Percentiles rank a stretch among this genome's conserved stretches.
Evolutionary conservation across 2,329 filamentous ascomycete genomes (phyloP).

Genomic region (Balansia obtecta): DNA sequence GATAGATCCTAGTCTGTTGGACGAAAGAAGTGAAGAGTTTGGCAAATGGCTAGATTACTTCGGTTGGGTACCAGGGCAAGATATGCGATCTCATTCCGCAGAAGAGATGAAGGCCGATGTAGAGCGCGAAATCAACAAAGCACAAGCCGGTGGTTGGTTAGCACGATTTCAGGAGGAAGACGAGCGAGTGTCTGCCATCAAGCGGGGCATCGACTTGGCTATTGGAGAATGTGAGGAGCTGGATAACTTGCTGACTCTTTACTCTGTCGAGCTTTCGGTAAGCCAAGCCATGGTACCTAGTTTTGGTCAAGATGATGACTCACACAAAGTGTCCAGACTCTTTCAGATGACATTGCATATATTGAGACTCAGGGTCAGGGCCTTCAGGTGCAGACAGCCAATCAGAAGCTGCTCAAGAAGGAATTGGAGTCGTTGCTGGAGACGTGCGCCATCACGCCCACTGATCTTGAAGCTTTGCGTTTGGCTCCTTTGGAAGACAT

Average conservation of each 20-base stretch:
- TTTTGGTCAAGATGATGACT: background rate
- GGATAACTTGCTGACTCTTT: slow-evolving; percentile 85
- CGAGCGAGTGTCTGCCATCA: slow-evolving; percentile 77
- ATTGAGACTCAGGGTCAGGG: slow-evolving; percentile 97
- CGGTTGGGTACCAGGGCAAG: slow-evolving; percentile 69
- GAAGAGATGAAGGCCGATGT: slow-evolving; percentile 74
- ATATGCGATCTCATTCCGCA: slow-evolving; percentile 61
- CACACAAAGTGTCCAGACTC: slow-evolving; percentile 48
- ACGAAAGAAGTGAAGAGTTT: slow-evolving; percentile 67
- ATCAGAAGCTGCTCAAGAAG: slow-evolving; percentile 84
- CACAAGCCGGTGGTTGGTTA: slow-evolving; percentile 88
- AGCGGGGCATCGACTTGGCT: slow-evolving; percentile 74
- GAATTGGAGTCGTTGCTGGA: slow-evolving; percentile 83
- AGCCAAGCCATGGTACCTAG: slow-evolving; percentile 20
- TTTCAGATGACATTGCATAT: slow-evolving; percentile 91
- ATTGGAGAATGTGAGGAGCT: slow-evolving; percentile 93
- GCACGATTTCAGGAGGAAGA: slow-evolving; percentile 77
- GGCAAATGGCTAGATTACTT: slow-evolving; percentile 74
- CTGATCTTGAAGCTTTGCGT: slow-evolving; percentile 59
- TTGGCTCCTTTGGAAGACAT: slow-evolving; percentile 60
- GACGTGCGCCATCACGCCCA: slow-evolving; percentile 76
- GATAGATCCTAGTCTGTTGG: slow-evolving; percentile 64
- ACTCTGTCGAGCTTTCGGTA: slow-evolving; percentile 87
- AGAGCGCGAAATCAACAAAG: slow-evolving; percentile 76
- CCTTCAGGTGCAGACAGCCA: slow-evolving; percentile 91